A percentile compares a stretch with the other conserved stretches of the same genome.
Evolutionary conservation across 2,329 filamentous ascomycete species (phyloP).

Genomic region (Davidsoniella eucalypti): DNA sequence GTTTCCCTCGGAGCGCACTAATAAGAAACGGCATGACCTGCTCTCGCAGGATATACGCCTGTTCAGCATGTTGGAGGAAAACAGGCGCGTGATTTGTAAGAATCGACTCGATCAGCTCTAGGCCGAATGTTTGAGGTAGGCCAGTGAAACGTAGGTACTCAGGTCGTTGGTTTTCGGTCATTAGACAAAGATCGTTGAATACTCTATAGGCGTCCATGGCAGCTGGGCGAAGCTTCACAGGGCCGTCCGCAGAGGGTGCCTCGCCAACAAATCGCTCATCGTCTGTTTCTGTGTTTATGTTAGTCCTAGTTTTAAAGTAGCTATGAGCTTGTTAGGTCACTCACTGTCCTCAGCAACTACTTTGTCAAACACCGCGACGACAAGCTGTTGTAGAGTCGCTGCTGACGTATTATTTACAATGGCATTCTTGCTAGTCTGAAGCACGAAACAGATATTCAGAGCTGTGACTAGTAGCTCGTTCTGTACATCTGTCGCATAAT

Average conservation of each 20-base stretch:
- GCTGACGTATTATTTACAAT: conserved; percentile 93
- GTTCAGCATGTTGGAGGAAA: conserved; percentile 63
- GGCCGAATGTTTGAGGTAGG: conserved; percentile 64
- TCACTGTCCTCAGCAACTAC: conserved; percentile 66
- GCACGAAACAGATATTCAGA: conserved; percentile 76
- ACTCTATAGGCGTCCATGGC: conserved; percentile 74
- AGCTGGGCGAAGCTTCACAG: conserved; percentile 52
- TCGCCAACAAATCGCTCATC: conserved; percentile 47
- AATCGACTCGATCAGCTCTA: conserved; percentile 85
- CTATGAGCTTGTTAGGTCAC: conserved; percentile 17
- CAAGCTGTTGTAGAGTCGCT: conserved; percentile 87
- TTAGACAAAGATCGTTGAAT: conserved; percentile 75
- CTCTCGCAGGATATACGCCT: conserved; percentile 59
- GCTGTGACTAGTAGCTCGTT: conserved; percentile 67
- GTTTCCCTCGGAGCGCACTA: conserved; percentile 57
- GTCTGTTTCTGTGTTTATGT: conserved; percentile 20
- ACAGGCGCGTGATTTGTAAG: conserved; percentile 71
- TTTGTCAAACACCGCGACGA: conserved; percentile 86
- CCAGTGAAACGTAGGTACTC: conserved; percentile 67
- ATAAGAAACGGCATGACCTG: conserved; percentile 73
- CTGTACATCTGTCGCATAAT: conserved; percentile 68
- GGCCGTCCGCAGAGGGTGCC: conserved; percentile 47
- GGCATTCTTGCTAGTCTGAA: conserved; percentile 82
- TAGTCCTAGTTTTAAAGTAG: not conserved
- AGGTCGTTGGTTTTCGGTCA: conserved; percentile 70